Evolutionary conservation across 768 basidiomycete genomes (phyloP).

Genomic region (Serendipita sp.): DNA sequence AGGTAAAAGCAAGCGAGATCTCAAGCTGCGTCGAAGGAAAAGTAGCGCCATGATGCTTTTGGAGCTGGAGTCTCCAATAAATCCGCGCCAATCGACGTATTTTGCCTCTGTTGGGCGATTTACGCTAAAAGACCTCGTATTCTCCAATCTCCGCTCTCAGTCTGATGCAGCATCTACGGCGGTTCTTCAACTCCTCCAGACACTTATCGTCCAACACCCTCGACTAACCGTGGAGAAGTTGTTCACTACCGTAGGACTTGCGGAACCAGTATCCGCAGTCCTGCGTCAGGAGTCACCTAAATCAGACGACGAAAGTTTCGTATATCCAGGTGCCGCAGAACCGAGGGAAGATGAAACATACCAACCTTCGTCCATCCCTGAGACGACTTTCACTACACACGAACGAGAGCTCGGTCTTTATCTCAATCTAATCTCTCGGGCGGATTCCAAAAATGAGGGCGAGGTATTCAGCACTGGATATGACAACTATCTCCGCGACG

Average conservation of each 20-base stretch:
- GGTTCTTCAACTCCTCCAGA: constrained; percentile 66
- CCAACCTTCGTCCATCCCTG: constrained; percentile 31
- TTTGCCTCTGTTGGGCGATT: constrained; percentile 79
- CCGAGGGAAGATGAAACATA: constrained; percentile 28
- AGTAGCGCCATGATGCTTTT: constrained; percentile 87
- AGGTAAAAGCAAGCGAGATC: constrained; percentile 19
- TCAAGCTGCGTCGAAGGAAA: constrained; percentile 45
- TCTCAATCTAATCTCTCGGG: constrained; percentile 57
- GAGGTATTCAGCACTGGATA: constrained; percentile 75
- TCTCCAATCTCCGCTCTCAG: constrained; percentile 60
- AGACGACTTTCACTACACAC: constrained; percentile 63
- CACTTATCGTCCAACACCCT: constrained; percentile 58
- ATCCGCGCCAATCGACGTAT: constrained; percentile 53
- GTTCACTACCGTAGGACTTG: constrained; percentile 20
- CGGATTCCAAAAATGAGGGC: constrained; percentile 51
- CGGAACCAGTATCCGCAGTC: constrained; percentile 12
- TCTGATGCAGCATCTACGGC: constrained; percentile 52
- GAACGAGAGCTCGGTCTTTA: constrained; percentile 76
- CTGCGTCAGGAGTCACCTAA: constrained; percentile 15
- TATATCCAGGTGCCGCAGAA: constrained; percentile 21
- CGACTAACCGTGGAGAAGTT: constrained; percentile 48
- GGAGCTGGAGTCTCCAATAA: constrained; percentile 66
- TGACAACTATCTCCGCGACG: constrained; percentile 69
- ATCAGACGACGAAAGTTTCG: constrained; percentile 24
- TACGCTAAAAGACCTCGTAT: constrained; percentile 76